A percentile compares a stretch with the other conserved stretches of the same genome.
Conservation (phyloP, 2,329 filamentous ascomycete species). For the Corniculantispora saksenae region DNA sequence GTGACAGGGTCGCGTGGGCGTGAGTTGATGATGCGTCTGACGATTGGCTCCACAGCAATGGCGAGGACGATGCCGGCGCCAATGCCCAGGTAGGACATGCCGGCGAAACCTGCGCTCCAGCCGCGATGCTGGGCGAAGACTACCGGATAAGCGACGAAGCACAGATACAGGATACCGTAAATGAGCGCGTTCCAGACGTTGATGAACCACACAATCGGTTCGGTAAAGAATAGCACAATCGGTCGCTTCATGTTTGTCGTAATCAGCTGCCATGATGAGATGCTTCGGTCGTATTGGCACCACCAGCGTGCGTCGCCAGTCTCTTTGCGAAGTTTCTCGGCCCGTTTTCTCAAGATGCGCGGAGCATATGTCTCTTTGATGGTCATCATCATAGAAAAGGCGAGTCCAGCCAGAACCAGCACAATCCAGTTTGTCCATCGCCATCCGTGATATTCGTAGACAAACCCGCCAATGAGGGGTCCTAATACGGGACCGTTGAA, state of each 20-base stretch:
- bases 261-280: conserved; percentile 65
- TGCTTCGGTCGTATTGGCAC: conserved; percentile 75
- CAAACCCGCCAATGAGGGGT: conserved; percentile 69
- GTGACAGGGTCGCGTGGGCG: conserved; percentile 76
- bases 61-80: conserved; percentile 63
- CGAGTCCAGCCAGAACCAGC: conserved; percentile 68
- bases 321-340: conserved; percentile 63
- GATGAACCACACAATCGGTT: conserved; percentile 78
- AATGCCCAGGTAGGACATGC: conserved; percentile 75
- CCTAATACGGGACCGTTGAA: conserved; percentile 63
- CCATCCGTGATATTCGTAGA: conserved; percentile 72
- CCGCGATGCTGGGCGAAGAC: conserved; percentile 75
- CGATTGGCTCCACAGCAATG: conserved; percentile 67
- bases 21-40: conserved; percentile 74
- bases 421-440: conserved; percentile 84
- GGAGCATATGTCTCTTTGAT: conserved; percentile 79
- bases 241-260: conserved; percentile 77
- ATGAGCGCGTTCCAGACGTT: conserved; percentile 63
- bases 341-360: conserved; percentile 66
- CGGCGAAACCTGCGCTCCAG: conserved; percentile 72
- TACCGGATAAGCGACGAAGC: conserved; percentile 87
- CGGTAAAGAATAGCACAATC: conserved; percentile 73
- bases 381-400: conserved; percentile 58
- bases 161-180: conserved; percentile 85
- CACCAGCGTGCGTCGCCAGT: conserved; percentile 73